A percentile compares a stretch with the other conserved stretches of the same genome.
phyloP scores from a whole-genome alignment of 2,329 filamentous ascomycete species.

The Trichoderma lentiforme region DNA sequence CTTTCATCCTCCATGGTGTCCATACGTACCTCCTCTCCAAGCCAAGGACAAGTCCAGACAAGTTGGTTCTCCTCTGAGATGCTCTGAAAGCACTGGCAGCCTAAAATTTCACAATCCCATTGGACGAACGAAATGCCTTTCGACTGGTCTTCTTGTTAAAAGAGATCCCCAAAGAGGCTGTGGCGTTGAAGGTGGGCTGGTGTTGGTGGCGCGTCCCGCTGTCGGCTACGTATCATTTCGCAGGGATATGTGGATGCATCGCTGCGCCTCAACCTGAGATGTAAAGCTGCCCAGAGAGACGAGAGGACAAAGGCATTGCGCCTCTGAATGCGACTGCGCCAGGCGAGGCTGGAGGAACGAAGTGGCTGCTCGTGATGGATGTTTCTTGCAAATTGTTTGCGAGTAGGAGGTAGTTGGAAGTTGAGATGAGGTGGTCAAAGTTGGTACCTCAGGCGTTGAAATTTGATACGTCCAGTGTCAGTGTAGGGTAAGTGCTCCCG shows the following conservation, averaged over 20 bases:
- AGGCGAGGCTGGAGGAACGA: neutral
- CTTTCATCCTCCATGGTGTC: neutral
- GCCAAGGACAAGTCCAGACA: neutral
- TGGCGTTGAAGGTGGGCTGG: neutral
- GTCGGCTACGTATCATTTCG: neutral
- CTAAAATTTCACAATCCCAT: neutral
- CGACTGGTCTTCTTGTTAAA: neutral
- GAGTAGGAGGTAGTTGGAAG: neutral
- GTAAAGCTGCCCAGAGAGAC: neutral
- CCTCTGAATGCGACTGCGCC: neutral
- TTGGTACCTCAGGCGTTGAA: neutral
- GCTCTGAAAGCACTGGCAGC: neutral
- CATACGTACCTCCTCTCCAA: neutral
- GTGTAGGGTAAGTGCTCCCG: neutral
- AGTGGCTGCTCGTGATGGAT: neutral
- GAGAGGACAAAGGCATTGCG: neutral
- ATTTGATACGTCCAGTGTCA: neutral
- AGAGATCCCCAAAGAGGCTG: neutral
- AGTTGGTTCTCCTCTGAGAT: neutral
- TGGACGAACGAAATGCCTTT: neutral
- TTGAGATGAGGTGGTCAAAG: neutral
- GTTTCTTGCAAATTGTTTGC: neutral
- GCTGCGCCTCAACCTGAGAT: neutral
- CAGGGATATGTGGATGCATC: neutral
- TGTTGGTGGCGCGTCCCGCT: neutral